Conservation (phyloP, 345 rosid genomes). For the Aquilaria yunnanensis region DNA sequence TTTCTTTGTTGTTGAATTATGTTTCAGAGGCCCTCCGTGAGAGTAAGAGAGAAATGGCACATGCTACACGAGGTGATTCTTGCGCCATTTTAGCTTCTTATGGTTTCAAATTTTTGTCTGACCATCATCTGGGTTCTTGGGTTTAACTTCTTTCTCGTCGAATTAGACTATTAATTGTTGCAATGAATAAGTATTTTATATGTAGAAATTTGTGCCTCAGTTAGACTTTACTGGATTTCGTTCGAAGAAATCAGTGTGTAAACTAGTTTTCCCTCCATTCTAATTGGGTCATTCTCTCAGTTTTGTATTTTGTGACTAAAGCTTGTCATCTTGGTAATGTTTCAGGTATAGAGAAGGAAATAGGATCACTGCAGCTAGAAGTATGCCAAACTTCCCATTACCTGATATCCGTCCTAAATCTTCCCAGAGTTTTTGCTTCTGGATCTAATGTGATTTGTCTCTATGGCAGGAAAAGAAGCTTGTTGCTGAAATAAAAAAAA, state of each 20-base stretch:
- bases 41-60: conserved; percentile 86
- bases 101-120: not conserved
- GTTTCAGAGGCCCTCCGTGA: conserved; percentile 80
- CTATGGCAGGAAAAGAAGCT: conserved; percentile 82
- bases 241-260: not conserved
- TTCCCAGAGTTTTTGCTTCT: not conserved
- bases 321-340: conserved; percentile 10
- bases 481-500: conserved; percentile 85
- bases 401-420: not conserved
- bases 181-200: too few relatives aligned
- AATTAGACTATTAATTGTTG: not conserved
- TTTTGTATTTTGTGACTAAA: conserved; percentile 3
- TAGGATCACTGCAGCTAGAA: conserved; percentile 71
- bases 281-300: not conserved
- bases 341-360: conserved; percentile 92
- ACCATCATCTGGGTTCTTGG: not conserved
- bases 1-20: not conserved
- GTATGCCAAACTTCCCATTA: conserved; percentile 32
- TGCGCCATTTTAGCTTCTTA: not conserved
- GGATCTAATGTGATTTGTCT: conserved; percentile 14
- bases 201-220: too few relatives aligned
- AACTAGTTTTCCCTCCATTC: not conserved
- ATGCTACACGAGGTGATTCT: conserved; percentile 79
- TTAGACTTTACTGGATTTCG: not conserved
- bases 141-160: not conserved